Base-by-base conservation (phyloP, 306 rosid genomes). In the Argentina anserina region DNA sequence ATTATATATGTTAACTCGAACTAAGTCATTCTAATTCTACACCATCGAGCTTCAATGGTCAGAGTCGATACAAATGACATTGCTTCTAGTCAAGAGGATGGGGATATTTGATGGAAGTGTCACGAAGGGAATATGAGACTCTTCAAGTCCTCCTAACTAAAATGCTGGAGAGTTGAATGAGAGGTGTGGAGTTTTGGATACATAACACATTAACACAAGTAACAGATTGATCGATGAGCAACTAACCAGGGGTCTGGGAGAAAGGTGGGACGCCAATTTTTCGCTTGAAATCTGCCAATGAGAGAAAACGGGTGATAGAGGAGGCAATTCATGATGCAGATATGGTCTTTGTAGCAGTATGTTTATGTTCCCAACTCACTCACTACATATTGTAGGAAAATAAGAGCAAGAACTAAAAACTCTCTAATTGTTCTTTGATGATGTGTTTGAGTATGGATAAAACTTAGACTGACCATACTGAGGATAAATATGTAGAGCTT, bases 211-310 rank as follows among this genome's bases (percentile, higher is more conserved):
- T 5, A 33, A 33, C n/a, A n/a, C n/a, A n/a, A n/a, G n/a, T n/a
- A n/a, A n/a, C n/a, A n/a, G n/a, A n/a, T n/a, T n/a, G n/a, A n/a
- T n/a, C n/a, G n/a, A n/a, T n/a, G n/a, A n/a, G n/a, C n/a, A n/a
- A n/a, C n/a, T n/a, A n/a, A n/a, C n/a, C n/a, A n/a, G n/a, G n/a
- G n/a, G n/a, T n/a, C n/a, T n/a, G n/a, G n/a, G n/a, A n/a, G n/a
- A n/a, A n/a, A n/a, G n/a, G n/a, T n/a, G n/a, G n/a, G n/a, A n/a
- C n/a, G n/a, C 96, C 98, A 15, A 97, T 87, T 70, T 86, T 93
- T 82, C 97, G 98, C 69, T 90, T 93, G 97, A 93, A 85, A 83
- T 97, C 98, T 78, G 97, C 97, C 34, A 84, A 90, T 75, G 97
- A 93, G 72, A 93, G 98, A 81, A 87, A 77, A 78, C 86, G 87